Conservation (phyloP, 495 filamentous ascomycete species). For the Neurospora tetraspora region DNA sequence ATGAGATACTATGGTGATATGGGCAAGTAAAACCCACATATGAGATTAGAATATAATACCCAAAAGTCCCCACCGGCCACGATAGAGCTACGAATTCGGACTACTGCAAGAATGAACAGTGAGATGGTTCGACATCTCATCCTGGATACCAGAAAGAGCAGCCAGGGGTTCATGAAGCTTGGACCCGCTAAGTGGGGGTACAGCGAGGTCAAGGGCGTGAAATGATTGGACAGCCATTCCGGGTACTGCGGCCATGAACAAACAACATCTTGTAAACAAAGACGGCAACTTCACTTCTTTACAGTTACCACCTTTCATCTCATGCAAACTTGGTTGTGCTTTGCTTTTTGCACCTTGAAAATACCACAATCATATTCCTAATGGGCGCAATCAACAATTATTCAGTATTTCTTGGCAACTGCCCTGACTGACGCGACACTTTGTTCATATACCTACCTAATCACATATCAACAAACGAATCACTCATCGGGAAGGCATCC, state of each 20-base stretch:
- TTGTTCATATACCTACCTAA: neutral
- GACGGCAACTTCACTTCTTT: neutral
- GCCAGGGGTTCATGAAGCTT: neutral
- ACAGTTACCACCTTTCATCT: neutral
- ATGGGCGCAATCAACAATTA: neutral
- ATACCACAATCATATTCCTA: neutral
- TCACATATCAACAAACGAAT: neutral
- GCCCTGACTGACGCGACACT: neutral
- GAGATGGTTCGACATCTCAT: neutral
- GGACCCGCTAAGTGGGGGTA: neutral
- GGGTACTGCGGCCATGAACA: neutral
- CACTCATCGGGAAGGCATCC: neutral
- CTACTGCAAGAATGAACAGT: neutral
- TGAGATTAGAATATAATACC: neutral
- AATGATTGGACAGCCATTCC: neutral
- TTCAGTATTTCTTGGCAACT: neutral
- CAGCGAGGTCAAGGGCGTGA: neutral
- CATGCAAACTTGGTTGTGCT: neutral
- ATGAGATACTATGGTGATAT: too few relatives aligned
- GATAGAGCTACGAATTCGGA: neutral
- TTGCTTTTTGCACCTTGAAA: neutral
- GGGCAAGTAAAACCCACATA: neutral
- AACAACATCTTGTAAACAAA: neutral
- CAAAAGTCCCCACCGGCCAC: neutral
- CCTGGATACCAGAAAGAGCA: neutral